Percentiles rank a stretch among this genome's conserved stretches.
Evolutionary conservation across 768 basidiomycete genomes (phyloP).

Genomic region (Lactifluus piperatus): DNA sequence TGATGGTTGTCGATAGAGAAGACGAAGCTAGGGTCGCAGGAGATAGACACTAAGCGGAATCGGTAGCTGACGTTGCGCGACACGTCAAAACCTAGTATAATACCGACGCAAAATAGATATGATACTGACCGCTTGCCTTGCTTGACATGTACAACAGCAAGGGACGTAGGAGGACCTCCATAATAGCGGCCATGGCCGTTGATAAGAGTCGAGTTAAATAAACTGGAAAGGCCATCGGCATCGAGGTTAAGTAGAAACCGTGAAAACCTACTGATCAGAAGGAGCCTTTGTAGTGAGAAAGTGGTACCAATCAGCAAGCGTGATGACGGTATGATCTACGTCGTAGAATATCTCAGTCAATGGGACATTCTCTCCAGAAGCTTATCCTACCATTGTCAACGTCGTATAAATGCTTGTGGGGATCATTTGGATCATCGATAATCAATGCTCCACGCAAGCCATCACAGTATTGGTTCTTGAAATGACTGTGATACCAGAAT

Average conservation of each 20-base stretch:
- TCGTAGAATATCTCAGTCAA: slow-evolving; percentile 7
- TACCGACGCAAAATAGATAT: not conserved
- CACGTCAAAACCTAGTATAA: not conserved
- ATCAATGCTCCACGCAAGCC: slow-evolving; percentile 33
- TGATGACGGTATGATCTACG: slow-evolving; percentile 37
- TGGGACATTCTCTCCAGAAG: not conserved
- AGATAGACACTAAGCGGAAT: slow-evolving; percentile 19
- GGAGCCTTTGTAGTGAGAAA: slow-evolving; percentile 32
- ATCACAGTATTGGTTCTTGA: slow-evolving; percentile 28
- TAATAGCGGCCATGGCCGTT: slow-evolving; percentile 41
- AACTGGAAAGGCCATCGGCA: not conserved
- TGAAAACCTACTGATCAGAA: slow-evolving; percentile 1
- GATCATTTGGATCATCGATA: slow-evolving; percentile 36
- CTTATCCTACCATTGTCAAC: slow-evolving; percentile 29
- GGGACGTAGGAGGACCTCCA: slow-evolving; percentile 33
- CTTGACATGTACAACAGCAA: slow-evolving; percentile 40
- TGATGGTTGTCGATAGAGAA: slow-evolving; percentile 35
- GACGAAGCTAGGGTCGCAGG: slow-evolving; percentile 29
- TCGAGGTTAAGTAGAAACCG: not conserved
- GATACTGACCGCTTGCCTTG: slow-evolving; percentile 22
- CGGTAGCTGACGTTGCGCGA: slow-evolving; percentile 12
- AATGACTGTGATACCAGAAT: slow-evolving; percentile 27
- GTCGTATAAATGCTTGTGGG: slow-evolving; percentile 31
- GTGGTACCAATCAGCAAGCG: slow-evolving; percentile 39
- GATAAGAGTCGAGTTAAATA: slow-evolving; percentile 39